These are phyloP conservation scores for Stipa capillata DNA, from an alignment of 176 grass and related monocot genomes.

Conservation along the genomic window DNA sequence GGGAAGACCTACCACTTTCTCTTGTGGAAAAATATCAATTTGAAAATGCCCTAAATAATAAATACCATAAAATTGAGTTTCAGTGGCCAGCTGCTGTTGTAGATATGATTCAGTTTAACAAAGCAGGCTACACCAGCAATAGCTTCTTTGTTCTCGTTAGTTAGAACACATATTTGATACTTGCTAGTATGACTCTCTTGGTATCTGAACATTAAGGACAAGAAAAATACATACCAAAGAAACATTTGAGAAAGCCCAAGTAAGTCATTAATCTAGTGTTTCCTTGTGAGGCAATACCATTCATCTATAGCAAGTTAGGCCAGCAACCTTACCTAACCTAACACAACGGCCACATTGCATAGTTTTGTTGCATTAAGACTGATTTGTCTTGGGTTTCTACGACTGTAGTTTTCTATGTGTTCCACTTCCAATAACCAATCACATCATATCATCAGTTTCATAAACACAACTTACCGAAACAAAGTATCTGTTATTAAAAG, in stretches of 20 bases:
- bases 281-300: background rate
- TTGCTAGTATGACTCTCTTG: background rate
- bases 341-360: background rate
- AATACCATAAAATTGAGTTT: background rate
- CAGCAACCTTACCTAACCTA: slow-evolving; percentile 6
- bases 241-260: background rate
- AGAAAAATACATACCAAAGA: background rate
- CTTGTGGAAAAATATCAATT: background rate
- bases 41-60: background rate
- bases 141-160: background rate
- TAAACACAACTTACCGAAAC: slow-evolving; percentile 51
- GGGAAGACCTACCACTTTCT: background rate
- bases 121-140: background rate
- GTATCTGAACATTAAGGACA: background rate
- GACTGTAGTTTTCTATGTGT: background rate
- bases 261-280: background rate
- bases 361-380: background rate
- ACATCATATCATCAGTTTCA: background rate
- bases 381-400: background rate
- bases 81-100: background rate
- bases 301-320: background rate
- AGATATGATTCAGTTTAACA: background rate
- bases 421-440: background rate
- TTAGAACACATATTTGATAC: background rate
- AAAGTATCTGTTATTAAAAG: slow-evolving; percentile 96